phyloP scores from a whole-genome alignment of 257 asterid genomes.

The Gynochthodes officinalis region DNA sequence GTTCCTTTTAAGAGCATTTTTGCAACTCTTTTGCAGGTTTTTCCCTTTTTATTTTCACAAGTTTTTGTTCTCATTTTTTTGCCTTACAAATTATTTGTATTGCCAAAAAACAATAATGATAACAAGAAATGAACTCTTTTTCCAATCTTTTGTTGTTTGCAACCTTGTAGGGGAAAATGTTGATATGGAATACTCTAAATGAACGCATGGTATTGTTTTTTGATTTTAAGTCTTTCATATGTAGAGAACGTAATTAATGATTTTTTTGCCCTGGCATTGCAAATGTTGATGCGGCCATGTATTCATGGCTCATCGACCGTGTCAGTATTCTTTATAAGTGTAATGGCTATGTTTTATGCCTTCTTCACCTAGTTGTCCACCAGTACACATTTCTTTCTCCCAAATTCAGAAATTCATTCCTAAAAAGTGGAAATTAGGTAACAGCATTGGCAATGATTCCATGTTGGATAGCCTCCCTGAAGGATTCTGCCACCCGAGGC shows the following conservation, averaged over 20 bases:
- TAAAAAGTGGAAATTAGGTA: constrained; percentile 41
- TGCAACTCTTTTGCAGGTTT: neutral
- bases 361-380: constrained; percentile 37
- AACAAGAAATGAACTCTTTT: no score
- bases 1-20: neutral
- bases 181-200: no score
- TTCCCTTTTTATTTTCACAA: neutral
- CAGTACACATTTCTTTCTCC: constrained; percentile 36
- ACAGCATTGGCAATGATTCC: constrained; percentile 25
- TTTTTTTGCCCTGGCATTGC: constrained; percentile 14
- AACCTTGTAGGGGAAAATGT: neutral
- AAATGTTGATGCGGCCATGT: constrained; percentile 37
- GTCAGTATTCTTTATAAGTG: constrained; percentile 24
- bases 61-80: neutral
- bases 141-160: no score
- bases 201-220: no score
- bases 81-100: neutral
- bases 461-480: constrained; percentile 66
- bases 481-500: constrained; percentile 56
- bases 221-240: neutral
- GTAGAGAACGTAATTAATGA: neutral
- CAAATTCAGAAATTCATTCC: constrained; percentile 52
- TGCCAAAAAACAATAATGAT: neutral
- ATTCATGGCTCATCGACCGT: constrained; percentile 18
- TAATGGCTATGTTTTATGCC: constrained; percentile 34